Evolutionary conservation across 2,329 filamentous ascomycete species (phyloP), one percentile per base, ranked within the genome.

Genomic region (Ilyonectria robusta): DNA sequence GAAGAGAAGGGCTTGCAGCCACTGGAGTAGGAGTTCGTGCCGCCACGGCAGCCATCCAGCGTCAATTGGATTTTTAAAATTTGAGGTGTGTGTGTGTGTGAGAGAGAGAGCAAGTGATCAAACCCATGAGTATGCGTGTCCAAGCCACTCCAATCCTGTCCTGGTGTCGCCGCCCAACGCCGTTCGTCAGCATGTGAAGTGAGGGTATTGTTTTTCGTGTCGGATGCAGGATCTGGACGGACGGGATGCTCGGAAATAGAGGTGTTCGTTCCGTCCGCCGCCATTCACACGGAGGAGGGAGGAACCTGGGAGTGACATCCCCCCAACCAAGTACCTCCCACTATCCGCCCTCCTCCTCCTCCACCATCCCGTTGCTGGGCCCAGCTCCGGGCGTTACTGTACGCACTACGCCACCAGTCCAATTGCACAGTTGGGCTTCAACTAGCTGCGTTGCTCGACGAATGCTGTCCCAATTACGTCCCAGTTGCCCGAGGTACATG

Each of bases 21-120:
- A 58, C 58, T 66, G 63, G 51, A 65, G 50, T 56, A 66, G 63
- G 51, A 29, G 63, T 66, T 66, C 63, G 51, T 53, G 58, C 51
- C 51, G 53, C 58, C 53, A 47, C 51, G 57, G 29, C 51, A 31
- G 46, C 62, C 63, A 50, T 57, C 61, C 53, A 60, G 56, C 62
- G 33, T 59, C 50, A 65, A 56, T 51, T 60, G 57, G 15, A 17
- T 51, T 55, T 60, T 47, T 26, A 6, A 26, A 26, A 23, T n/a
- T 35, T 47, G 19, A 60, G 35, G n/a, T 46, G 44, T 60, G 40
- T 51, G 35, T 37, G 51, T 50, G 33, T 17, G n/a, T n/a, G n/a
- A n/a, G n/a, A n/a, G n/a, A n/a, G 58, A 21, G 58, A 40, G 53
- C 13, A 21, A 17, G 51, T 40, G 42, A 40, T 40, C 37, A 40